Evolutionary conservation across 352 stramenopile genomes (phyloP), one percentile per base, ranked within the genome.

Genomic region (Salisapilia sapeloensis): DNA sequence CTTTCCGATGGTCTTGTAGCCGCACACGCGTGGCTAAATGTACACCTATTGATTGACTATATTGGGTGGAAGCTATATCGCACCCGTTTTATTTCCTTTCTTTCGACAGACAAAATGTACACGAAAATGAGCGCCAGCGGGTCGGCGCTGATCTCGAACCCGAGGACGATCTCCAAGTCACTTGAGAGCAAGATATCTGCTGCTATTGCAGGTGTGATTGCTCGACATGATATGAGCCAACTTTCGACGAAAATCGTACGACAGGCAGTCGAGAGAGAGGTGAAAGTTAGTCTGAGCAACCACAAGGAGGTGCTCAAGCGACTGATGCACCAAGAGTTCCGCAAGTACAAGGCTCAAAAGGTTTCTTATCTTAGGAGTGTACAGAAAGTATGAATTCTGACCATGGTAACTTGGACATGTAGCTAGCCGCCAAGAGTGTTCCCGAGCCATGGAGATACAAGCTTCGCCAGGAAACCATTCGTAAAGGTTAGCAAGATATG

Each of bases 301-400:
- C 75, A 91, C 58, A 87, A 87, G 40, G 75, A 91, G 29, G 60
- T 87, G 33, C 65, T 91, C 33, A 91, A 91, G 60, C 71, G 75
- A 12, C 46, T 91, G 17, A 85, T 91, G 71, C 75, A 86, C 40
- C 67, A 84, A 32, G 71, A 87, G 36, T 58, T 87, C 20, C 62
- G 71, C 23, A 76, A 77, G 24, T 48, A 79, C 35, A 84, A 84
- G 40, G 56, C 67, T 11, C 51, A 79, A 31, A 82, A 83, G 42
- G 50, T 78, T 21, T n/a, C n/a, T n/a, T n/a, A n/a, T n/a, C n/a
- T n/a, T n/a, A 31, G 16, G 4, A 36, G n/a, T n/a, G n/a, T n/a
- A n/a, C 32, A n/a, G 29, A 24, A 22, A 20, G 20, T 1, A 33
- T 9, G 11, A 21, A 23, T 7, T 22, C 35, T n/a, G n/a, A n/a